Conservation (phyloP, 2,329 filamentous ascomycete species). For the Incumbomyces delicatus region DNA sequence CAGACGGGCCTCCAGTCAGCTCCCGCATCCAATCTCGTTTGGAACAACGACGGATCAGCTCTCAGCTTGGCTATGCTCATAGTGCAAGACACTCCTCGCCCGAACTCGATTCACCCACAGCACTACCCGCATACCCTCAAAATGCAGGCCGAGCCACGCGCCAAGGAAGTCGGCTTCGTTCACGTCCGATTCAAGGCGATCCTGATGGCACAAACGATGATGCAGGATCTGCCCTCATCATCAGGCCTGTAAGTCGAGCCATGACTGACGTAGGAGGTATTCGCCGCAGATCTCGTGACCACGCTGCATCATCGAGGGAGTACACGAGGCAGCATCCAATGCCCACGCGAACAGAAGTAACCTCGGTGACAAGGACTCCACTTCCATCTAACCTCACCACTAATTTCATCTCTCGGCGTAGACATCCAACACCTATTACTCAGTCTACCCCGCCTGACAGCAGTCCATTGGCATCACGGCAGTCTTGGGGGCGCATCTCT, state of each 20-base stretch:
- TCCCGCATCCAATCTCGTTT: conserved; percentile 27
- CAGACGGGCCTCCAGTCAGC: conserved; percentile 22
- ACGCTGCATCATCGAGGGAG: conserved; percentile 22
- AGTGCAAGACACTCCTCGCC: conserved; percentile 16
- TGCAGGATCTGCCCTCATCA: conserved; percentile 24
- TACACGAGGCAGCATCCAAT: conserved; percentile 25
- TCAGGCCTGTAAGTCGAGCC: conserved; percentile 33
- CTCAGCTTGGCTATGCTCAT: conserved; percentile 7
- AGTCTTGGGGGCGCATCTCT: conserved; percentile 18
- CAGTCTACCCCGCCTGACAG: conserved; percentile 7
- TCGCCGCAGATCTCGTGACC: conserved; percentile 26
- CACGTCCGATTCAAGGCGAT: conserved; percentile 26
- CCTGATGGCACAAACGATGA: conserved; percentile 26
- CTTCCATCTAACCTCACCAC: conserved; percentile 16
- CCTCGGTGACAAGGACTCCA: conserved; percentile 11
- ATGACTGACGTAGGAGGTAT: conserved; percentile 32
- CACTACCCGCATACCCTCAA: conserved; percentile 18
- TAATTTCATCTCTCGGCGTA: conserved; percentile 17
- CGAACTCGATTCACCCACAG: conserved; percentile 23
- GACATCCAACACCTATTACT: conserved; percentile 12
- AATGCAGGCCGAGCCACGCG: conserved; percentile 26
- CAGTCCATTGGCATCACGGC: conserved; percentile 13
- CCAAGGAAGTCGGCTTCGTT: conserved; percentile 30
- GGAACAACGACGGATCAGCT: conserved; percentile 28
- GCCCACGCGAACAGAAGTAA: conserved; percentile 10